Evolutionary conservation across 2,329 filamentous ascomycete species (phyloP).

Genomic region (Penicillium sumatraense): DNA sequence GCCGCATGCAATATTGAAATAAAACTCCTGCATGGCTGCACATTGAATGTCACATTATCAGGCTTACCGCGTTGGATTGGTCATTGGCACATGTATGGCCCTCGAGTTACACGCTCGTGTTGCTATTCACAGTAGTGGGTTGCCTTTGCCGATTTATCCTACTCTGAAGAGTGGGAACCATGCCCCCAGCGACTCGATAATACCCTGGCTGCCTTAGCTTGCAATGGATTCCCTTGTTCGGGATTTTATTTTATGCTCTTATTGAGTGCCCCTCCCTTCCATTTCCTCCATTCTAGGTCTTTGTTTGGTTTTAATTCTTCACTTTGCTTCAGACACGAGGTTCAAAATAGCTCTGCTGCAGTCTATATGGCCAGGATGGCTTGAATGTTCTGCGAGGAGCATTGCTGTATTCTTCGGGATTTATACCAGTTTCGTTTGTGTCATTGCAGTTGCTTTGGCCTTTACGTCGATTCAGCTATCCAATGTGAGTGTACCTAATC

Average conservation of each 20-base stretch:
- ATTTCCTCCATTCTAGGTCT: not conserved
- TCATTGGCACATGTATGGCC: not conserved
- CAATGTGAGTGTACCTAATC: conserved; percentile 19
- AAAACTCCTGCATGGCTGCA: not conserved
- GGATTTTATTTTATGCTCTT: no score
- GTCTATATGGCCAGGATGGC: not conserved
- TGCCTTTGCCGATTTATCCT: not conserved
- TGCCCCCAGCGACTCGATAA: not conserved
- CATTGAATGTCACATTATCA: conserved; percentile 15
- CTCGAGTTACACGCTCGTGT: not conserved
- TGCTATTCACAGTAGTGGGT: not conserved
- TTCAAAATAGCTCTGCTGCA: not conserved
- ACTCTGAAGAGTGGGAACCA: not conserved
- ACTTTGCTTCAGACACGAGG: not conserved
- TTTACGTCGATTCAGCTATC: conserved; percentile 15
- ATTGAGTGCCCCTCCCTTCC: not conserved
- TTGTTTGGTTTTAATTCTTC: not conserved
- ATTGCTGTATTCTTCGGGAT: not conserved
- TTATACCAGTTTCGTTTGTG: not conserved
- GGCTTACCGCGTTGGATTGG: not conserved
- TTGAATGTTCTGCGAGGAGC: not conserved
- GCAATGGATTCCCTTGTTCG: not conserved
- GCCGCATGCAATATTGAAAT: conserved; percentile 12
- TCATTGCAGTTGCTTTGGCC: conserved; percentile 9
- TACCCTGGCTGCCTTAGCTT: not conserved